Evolutionary conservation across 2,329 filamentous ascomycete species (phyloP).

Genomic region (Leptodontidium sp.): DNA sequence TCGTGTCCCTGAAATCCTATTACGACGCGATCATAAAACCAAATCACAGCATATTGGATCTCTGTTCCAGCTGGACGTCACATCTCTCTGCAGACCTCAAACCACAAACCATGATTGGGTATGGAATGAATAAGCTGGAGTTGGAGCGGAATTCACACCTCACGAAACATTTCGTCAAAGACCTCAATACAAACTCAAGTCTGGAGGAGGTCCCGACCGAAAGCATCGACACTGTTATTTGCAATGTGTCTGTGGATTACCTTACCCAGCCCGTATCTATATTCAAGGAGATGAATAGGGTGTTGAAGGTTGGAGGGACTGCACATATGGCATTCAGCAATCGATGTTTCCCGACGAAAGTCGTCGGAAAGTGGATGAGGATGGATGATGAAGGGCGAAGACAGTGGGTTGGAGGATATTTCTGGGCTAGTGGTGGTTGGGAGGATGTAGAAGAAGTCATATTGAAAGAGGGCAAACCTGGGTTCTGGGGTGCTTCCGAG

Average conservation of each 20-base stretch:
- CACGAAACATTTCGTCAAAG: constrained; percentile 48
- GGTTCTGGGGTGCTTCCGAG: constrained; percentile 31
- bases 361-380: constrained; percentile 56
- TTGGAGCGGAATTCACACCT: constrained; percentile 52
- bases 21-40: constrained; percentile 54
- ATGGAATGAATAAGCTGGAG: constrained; percentile 58
- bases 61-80: constrained; percentile 59
- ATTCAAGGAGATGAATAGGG: constrained; percentile 51
- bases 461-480: constrained; percentile 51
- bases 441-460: constrained; percentile 60
- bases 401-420: constrained; percentile 59
- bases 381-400: constrained; percentile 55
- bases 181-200: constrained; percentile 52
- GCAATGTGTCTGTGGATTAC: constrained; percentile 61
- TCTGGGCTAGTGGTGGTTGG: constrained; percentile 57
- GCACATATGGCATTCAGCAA: constrained; percentile 61
- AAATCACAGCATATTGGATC: constrained; percentile 54
- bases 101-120: constrained; percentile 50
- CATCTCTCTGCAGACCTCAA: constrained; percentile 45
- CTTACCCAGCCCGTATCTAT: constrained; percentile 56
- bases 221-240: constrained; percentile 55
- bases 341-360: constrained; percentile 62
- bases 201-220: constrained; percentile 34
- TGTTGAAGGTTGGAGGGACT: constrained; percentile 52
- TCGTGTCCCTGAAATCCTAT: constrained; percentile 54